Conservation (phyloP, 352 stramenopile species). For the Globisporangium heterothallicum region DNA sequence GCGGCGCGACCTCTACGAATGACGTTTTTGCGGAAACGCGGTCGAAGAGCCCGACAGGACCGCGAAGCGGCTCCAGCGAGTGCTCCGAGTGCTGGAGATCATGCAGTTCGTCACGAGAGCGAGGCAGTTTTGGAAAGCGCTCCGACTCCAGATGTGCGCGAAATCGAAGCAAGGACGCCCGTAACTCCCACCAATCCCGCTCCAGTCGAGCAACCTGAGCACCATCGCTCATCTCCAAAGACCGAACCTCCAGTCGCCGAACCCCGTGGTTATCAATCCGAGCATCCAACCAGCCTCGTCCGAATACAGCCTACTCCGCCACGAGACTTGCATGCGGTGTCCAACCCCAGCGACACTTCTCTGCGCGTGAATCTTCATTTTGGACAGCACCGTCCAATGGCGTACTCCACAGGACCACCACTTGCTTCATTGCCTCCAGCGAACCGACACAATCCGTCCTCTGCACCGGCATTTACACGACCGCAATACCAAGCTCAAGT, state of each 20-base stretch:
- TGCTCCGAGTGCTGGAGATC: not conserved
- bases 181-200: not conserved
- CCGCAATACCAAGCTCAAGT: not conserved
- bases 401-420: too few species aligned
- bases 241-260: too few species aligned
- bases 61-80: not conserved
- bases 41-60: not conserved
- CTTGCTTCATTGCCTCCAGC: too few species aligned
- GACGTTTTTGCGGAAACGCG: constrained; percentile 19
- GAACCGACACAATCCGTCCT: too few species aligned
- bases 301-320: not conserved
- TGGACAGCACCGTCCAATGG: too few species aligned
- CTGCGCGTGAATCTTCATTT: not conserved
- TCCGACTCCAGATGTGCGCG: too few species aligned
- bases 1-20: constrained; percentile 38
- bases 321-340: not conserved
- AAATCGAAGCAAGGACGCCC: not conserved
- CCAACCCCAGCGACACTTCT: not conserved
- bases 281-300: too few species aligned
- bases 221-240: too few species aligned
- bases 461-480: not conserved
- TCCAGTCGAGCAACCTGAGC: not conserved
- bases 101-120: not conserved
- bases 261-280: too few species aligned
- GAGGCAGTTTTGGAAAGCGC: too few species aligned